Conservation (phyloP, 495 filamentous ascomycete species). For the Cairneyella variabilis region DNA sequence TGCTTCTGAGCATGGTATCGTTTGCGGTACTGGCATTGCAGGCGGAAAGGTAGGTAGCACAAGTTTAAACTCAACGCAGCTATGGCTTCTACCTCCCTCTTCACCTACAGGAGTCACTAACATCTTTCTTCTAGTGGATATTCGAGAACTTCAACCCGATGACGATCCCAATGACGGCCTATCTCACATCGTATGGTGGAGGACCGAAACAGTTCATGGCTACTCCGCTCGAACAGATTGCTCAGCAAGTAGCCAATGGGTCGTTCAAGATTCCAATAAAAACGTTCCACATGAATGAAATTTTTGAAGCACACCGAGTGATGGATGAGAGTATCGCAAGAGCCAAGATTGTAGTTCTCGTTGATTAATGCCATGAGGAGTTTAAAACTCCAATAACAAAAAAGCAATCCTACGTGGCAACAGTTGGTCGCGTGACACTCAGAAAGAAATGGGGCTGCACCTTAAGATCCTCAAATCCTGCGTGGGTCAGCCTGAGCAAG, state of each 20-base stretch:
- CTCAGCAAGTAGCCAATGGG: conserved; percentile 23
- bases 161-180: conserved; percentile 37
- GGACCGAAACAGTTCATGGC: conserved; percentile 37
- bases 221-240: conserved; percentile 42
- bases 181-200: conserved; percentile 40
- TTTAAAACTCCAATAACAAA: background rate
- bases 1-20: conserved; percentile 34
- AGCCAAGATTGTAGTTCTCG: conserved; percentile 32
- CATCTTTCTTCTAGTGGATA: conserved; percentile 29
- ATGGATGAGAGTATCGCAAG: conserved; percentile 51
- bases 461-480: too few species aligned
- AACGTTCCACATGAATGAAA: conserved; percentile 60
- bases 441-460: background rate
- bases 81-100: too few species aligned
- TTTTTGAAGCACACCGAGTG: conserved; percentile 69
- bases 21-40: conserved; percentile 47
- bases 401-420: too few species aligned
- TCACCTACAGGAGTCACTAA: too few species aligned
- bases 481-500: too few species aligned
- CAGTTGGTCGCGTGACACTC: background rate
- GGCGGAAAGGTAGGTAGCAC: conserved; percentile 37
- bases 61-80: too few species aligned
- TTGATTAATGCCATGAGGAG: background rate
- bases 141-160: conserved; percentile 43
- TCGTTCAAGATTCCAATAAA: conserved; percentile 71